Percentiles rank a stretch among this genome's conserved stretches.
Conservation (phyloP, 208 protist genomes). For the Leishmania braziliensis region DNA sequence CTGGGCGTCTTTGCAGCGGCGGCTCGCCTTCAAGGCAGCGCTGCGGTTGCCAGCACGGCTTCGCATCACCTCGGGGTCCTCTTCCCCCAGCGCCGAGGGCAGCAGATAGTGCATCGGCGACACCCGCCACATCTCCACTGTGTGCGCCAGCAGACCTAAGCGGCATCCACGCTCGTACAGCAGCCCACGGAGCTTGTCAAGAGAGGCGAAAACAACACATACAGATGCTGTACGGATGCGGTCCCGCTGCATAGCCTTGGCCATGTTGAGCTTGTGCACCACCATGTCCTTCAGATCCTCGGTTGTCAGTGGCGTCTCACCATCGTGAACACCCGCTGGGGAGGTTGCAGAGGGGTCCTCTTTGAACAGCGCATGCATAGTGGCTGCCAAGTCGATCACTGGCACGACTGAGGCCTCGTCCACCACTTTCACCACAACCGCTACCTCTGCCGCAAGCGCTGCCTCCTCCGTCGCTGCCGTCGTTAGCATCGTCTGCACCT, state of each 20-base stretch:
- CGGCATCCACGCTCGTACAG: conserved; percentile 69
- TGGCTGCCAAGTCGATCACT: conserved; percentile 27
- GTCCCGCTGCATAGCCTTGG: conserved; percentile 41
- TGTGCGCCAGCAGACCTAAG: conserved; percentile 61
- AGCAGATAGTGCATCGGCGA: conserved; percentile 60
- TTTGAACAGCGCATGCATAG: conserved; percentile 35
- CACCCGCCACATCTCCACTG: conserved; percentile 64
- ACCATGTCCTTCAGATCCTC: conserved; percentile 31
- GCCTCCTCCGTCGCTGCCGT: conserved; percentile 54
- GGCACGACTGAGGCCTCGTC: conserved; percentile 22
- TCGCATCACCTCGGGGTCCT: conserved; percentile 2
- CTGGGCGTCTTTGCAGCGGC: conserved; percentile 4
- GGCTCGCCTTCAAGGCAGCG: conserved; percentile 4
- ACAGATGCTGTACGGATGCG: conserved; percentile 46
- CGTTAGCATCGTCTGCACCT: conserved; percentile 64
- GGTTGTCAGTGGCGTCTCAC: conserved; percentile 27
- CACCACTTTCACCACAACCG: conserved; percentile 22
- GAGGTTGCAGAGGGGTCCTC: conserved; percentile 13
- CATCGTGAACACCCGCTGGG: not conserved
- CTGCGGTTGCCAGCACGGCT: conserved; percentile 13
- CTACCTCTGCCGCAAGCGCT: conserved; percentile 40
- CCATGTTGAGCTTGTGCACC: conserved; percentile 33
- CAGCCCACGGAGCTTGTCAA: conserved; percentile 66
- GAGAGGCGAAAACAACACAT: conserved; percentile 42
- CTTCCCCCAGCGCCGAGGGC: conserved; percentile 19